Percentiles rank a stretch among this genome's conserved stretches.
These are phyloP conservation scores for Fraxinus excelsior DNA, from an alignment of 257 asterid genomes.

Conservation along the genomic window DNA sequence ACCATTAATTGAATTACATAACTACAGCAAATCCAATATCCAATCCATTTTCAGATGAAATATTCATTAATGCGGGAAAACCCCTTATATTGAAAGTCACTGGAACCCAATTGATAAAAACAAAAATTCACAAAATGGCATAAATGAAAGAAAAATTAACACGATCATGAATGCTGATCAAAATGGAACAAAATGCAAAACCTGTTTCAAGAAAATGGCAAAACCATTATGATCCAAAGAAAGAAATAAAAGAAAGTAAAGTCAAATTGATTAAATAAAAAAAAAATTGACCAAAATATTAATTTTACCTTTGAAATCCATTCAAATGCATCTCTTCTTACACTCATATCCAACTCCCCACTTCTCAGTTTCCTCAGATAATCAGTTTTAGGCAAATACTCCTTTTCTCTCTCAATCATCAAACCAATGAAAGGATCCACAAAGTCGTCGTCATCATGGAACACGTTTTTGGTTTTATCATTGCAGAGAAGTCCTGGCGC, in stretches of 20 bases:
- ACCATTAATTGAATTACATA: slow-evolving; percentile 27
- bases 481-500: slow-evolving; percentile 48
- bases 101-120: not conserved
- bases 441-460: slow-evolving; percentile 45
- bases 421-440: slow-evolving; percentile 29
- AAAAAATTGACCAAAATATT: not conserved
- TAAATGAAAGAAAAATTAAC: no score
- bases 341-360: slow-evolving; percentile 65
- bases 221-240: no score
- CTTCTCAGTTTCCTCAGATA: slow-evolving; percentile 65
- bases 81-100: slow-evolving; percentile 17
- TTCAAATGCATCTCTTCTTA: slow-evolving; percentile 65
- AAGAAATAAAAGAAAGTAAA: no score
- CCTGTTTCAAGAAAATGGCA: no score
- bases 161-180: not conserved
- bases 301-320: slow-evolving; percentile 74
- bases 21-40: slow-evolving; percentile 30
- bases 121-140: slow-evolving; percentile 9
- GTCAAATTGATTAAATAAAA: no score
- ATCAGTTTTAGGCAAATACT: slow-evolving; percentile 55
- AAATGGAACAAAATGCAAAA: not conserved
- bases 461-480: slow-evolving; percentile 39
- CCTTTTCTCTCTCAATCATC: slow-evolving; percentile 59
- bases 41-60: slow-evolving; percentile 10
- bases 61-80: slow-evolving; percentile 13